These are phyloP conservation scores for Lasiodiplodia hormozganensis DNA, from an alignment of 2,329 filamentous ascomycete genomes.

Conservation along the genomic window DNA sequence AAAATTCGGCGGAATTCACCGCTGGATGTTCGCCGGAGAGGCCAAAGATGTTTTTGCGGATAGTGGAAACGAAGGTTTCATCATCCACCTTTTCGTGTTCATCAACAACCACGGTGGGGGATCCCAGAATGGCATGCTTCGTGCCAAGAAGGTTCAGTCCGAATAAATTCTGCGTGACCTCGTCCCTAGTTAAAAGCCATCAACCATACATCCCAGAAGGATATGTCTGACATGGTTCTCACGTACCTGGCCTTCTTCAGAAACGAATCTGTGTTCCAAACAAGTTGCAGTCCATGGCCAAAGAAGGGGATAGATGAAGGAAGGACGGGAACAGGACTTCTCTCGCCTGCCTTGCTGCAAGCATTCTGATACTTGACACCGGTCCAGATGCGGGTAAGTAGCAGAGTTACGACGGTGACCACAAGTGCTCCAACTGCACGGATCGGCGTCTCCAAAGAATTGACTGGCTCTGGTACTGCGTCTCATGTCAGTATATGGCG, in stretches of 20 bases:
- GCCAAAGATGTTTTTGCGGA: slow-evolving; percentile 23
- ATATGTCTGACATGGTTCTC: background rate
- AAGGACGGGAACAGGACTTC: slow-evolving; percentile 53
- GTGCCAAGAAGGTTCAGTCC: slow-evolving; percentile 31
- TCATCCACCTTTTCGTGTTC: slow-evolving; percentile 7
- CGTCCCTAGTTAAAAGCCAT: slow-evolving; percentile 24
- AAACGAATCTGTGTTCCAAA: slow-evolving; percentile 54
- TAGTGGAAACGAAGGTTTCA: slow-evolving; percentile 10
- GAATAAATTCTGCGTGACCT: slow-evolving; percentile 23
- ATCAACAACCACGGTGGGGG: background rate
- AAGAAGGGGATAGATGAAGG: slow-evolving; percentile 68
- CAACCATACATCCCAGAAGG: slow-evolving; percentile 30
- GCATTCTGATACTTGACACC: slow-evolving; percentile 36
- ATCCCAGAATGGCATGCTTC: slow-evolving; percentile 15
- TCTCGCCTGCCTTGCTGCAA: slow-evolving; percentile 41
- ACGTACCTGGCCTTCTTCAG: slow-evolving; percentile 51
- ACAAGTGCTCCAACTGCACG: slow-evolving; percentile 3
- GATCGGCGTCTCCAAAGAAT: slow-evolving; percentile 7
- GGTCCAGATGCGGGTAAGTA: slow-evolving; percentile 34
- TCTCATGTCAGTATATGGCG: background rate
- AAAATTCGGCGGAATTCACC: slow-evolving; percentile 19
- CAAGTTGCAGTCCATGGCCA: slow-evolving; percentile 61
- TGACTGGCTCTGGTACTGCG: slow-evolving; percentile 19
- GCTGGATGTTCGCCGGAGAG: background rate
- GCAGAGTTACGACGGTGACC: slow-evolving; percentile 34